These are phyloP conservation scores for Litsea cubeba DNA, from an alignment of 164 flowering plant species.

Conservation along the genomic window DNA sequence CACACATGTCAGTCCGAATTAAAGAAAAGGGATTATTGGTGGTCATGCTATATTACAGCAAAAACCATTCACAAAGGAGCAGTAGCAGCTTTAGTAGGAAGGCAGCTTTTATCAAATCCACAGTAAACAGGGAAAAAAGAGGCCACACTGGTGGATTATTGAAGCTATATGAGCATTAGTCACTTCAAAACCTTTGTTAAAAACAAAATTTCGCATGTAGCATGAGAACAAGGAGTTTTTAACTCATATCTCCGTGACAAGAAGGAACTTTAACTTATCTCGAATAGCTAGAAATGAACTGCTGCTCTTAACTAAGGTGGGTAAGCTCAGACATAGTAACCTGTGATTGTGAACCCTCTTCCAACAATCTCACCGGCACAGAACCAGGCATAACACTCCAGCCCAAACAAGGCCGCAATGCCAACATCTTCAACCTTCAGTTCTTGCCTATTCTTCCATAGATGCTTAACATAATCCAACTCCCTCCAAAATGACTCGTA, in stretches of 20 bases:
- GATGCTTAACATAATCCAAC: conserved; percentile 11
- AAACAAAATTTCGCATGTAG: not conserved
- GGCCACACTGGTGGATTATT: too few species aligned
- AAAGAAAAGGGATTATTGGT: too few species aligned
- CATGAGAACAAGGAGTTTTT: not conserved
- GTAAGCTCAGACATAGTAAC: conserved; percentile 7
- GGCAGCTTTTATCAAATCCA: too few species aligned
- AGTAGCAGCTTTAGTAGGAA: too few species aligned
- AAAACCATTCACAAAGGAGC: too few species aligned
- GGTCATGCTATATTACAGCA: too few species aligned
- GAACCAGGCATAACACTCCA: conserved; percentile 17
- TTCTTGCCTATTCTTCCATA: conserved; percentile 17
- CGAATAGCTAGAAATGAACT: too few species aligned
- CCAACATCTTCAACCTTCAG: conserved; percentile 20
- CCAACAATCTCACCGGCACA: conserved; percentile 23
- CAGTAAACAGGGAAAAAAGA: too few species aligned
- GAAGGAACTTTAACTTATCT: not conserved
- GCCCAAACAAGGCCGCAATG: conserved; percentile 19
- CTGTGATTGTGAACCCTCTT: conserved; percentile 22
- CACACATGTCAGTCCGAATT: too few species aligned
- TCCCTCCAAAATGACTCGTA: conserved; percentile 18
- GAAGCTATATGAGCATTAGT: too few species aligned
- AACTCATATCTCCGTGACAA: not conserved
- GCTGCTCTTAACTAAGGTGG: too few species aligned
- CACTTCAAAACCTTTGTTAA: not conserved